Base-by-base conservation (phyloP, 2,329 filamentous ascomycete genomes). In the Cyphellophora attinorum region DNA sequence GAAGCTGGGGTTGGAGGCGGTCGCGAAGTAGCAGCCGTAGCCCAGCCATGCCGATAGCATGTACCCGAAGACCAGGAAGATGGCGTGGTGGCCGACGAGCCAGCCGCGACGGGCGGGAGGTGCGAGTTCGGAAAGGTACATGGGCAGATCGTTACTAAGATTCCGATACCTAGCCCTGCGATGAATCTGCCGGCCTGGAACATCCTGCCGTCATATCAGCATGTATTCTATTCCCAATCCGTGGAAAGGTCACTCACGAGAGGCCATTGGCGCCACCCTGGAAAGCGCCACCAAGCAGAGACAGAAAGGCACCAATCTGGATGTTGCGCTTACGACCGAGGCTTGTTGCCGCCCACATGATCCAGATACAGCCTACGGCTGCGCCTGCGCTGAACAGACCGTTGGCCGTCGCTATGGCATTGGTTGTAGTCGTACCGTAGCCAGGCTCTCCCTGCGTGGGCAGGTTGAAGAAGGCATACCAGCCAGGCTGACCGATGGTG, bases 401-500 rank as follows among this genome's bases (percentile, higher is more conserved):
- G 46, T 65, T 66, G 25, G 64, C 52, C 6, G 61, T 62, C 6
- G 58, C 62, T 29, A 65, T 61, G 12, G 63, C 52, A 39, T 60
- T 56, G 2, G 60, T 57, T 0, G 62, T 65, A 33, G 58, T 57
- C 1, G 46, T 46, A 8, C 36, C 42, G 41, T 66, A 66, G 14
- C 59, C 61, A 3, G 60, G 56, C 34, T 58, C 48, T 6, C 54
- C 58, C 40, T 54, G 48, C 8, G 53, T 38, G 4, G 60, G 57
- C 5, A 67, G 52, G 19, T 58, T 44, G 37, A 67, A 58, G 47
- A 57, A 61, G 3, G 46, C 49, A 47, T 63, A 65, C 53, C 65
- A 66, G 19, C 52, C 57, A 3, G 63, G 61, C 38, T 67, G 62
- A 2, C 64, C 65, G 33, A 67, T 57, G 2, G 62, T 66, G 10